phyloP scores from a whole-genome alignment of 345 rosid species.

The Eucalyptus cloeziana region DNA sequence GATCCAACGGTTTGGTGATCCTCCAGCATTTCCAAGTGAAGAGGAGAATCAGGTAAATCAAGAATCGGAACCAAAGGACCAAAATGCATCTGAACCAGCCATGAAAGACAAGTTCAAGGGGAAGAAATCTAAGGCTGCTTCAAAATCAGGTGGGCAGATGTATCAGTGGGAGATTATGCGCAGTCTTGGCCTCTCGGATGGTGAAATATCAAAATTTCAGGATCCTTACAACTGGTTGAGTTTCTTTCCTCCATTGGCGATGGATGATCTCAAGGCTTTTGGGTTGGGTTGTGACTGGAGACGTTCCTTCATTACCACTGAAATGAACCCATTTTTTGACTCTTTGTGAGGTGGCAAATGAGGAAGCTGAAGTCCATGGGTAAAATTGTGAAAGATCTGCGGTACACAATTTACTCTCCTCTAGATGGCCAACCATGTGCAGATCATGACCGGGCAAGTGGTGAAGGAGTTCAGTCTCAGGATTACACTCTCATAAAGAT shows the following conservation, averaged over 20 bases:
- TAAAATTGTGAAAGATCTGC: conserved; percentile 69
- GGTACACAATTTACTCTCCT: conserved; percentile 84
- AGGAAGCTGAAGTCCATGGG: conserved; percentile 82
- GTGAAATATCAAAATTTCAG: conserved; percentile 58
- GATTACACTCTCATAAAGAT: conserved; percentile 85
- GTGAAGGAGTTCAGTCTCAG: conserved; percentile 97
- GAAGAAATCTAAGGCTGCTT: conserved; percentile 76
- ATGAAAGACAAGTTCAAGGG: conserved; percentile 51
- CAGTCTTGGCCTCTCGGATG: conserved; percentile 67
- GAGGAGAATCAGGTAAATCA: conserved; percentile 14
- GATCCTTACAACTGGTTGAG: conserved; percentile 71
- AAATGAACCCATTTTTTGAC: conserved; percentile 66
- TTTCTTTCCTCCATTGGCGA: conserved; percentile 72
- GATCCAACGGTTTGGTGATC: conserved; percentile 57
- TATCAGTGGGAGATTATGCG: conserved; percentile 97
- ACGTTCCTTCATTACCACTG: conserved; percentile 81
- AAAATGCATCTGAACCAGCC: conserved; percentile 15
- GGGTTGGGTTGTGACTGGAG: conserved; percentile 97
- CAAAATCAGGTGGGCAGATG: conserved; percentile 76
- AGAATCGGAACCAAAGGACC: conserved; percentile 17
- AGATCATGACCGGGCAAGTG: conserved; percentile 88
- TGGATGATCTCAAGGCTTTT: conserved; percentile 71
- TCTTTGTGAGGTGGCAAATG: conserved; percentile 89
- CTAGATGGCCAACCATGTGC: conserved; percentile 95
- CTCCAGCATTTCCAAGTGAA: conserved; percentile 47